phyloP scores from a whole-genome alignment of 1,284 basidiomycete genomes.

The Ceratobasidium sp. region DNA sequence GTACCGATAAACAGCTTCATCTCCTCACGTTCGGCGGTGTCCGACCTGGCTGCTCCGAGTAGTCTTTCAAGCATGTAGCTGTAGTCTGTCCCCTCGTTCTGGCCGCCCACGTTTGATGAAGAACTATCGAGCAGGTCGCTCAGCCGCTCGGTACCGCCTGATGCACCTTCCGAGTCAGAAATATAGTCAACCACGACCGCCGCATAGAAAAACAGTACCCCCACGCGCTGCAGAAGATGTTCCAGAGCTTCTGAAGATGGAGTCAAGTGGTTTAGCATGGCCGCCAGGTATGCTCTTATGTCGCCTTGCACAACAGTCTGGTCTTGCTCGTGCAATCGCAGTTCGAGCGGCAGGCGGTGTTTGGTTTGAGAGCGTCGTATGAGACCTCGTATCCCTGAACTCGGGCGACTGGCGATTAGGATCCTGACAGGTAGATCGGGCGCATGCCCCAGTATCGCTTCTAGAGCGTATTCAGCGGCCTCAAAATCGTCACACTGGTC shows the following conservation, averaged over 20 bases:
- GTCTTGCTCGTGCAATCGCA: neutral
- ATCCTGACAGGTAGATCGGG: neutral
- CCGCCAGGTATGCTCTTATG: neutral
- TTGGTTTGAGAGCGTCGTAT: neutral
- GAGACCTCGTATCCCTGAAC: neutral
- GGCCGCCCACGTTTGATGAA: too few species aligned
- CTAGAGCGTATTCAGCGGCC: neutral
- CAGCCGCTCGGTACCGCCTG: too few species aligned
- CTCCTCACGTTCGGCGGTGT: neutral
- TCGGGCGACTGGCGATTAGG: neutral
- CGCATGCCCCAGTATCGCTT: neutral
- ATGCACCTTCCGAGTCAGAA: too few species aligned
- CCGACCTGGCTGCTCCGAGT: too few species aligned
- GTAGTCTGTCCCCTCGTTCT: neutral
- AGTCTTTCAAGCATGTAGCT: neutral
- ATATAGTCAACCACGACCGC: neutral
- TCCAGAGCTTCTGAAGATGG: neutral
- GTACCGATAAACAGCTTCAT: neutral
- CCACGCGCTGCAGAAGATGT: neutral
- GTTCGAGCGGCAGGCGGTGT: neutral
- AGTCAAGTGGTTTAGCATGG: neutral
- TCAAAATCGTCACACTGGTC: conserved; percentile 13
- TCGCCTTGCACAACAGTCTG: neutral
- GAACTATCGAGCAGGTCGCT: too few species aligned
- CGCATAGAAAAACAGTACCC: neutral